Conservation (phyloP, 2,329 filamentous ascomycete species). For the Clarireedia sp. region DNA sequence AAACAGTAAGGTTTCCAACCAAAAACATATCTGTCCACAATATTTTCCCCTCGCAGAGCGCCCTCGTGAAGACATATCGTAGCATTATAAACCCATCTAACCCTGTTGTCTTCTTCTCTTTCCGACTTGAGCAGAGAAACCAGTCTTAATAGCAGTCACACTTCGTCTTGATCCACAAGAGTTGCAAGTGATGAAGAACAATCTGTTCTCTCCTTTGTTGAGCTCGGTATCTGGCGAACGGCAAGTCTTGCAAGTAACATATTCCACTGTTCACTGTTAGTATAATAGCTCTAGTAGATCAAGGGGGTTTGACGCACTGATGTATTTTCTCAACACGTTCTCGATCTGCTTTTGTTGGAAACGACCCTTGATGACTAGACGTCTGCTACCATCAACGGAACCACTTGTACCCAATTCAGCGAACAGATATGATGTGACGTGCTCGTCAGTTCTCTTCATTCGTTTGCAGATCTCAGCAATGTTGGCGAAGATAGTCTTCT, state of each 20-base stretch:
- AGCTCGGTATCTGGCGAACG: slow-evolving; percentile 89
- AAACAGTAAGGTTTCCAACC: not conserved
- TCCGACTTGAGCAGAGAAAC: slow-evolving; percentile 99
- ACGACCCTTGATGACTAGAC: slow-evolving; percentile 96
- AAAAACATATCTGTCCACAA: not conserved
- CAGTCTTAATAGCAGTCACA: slow-evolving; percentile 97
- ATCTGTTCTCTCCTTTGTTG: slow-evolving; percentile 97
- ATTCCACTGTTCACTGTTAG: slow-evolving; percentile 55
- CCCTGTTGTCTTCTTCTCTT: slow-evolving; percentile 94
- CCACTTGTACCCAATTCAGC: slow-evolving; percentile 96
- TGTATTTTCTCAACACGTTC: slow-evolving; percentile 92
- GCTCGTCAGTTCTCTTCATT: slow-evolving; percentile 98
- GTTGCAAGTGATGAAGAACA: slow-evolving; percentile 98
- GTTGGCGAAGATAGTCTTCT: slow-evolving; percentile 99
- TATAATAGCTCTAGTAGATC: not conserved
- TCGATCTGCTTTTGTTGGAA: slow-evolving; percentile 99
- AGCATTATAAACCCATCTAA: slow-evolving; percentile 40
- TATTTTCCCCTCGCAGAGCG: not conserved
- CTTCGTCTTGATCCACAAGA: slow-evolving; percentile 74
- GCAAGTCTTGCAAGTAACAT: slow-evolving; percentile 98
- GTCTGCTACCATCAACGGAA: slow-evolving; percentile 85
- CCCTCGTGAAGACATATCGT: not conserved
- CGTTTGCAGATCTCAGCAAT: slow-evolving; percentile 97
- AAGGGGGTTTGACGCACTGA: slow-evolving; percentile 54
- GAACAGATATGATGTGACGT: slow-evolving; percentile 94